Evolutionary conservation across 192 early-diverging fungal species (phyloP), one percentile per base, ranked within the genome.

Genomic region (Coemansia sp.): DNA sequence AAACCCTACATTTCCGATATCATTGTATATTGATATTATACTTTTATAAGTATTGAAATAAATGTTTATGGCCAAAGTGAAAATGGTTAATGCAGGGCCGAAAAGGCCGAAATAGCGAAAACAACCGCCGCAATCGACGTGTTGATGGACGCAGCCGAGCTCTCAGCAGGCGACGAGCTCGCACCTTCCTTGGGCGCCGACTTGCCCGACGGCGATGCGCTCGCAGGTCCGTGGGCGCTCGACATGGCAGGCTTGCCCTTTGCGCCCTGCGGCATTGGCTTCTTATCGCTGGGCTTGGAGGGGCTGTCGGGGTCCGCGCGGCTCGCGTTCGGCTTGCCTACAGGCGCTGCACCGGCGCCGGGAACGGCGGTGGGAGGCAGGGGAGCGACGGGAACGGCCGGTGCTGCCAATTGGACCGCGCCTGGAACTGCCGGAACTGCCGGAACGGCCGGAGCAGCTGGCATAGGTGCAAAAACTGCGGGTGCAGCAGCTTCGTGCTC

Each of bases 51-150:
- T 4, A 4, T 13, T n/a, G 16, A 45, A 45, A 45, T 41, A 41
- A n/a, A 45, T n/a, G 41, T 51, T 24, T 19, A 24, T 54, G 9
- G 14, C 52, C 11, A 54, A 54, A 35, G 19, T 4, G 18, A 9
- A 29, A 29, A 48, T 48, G 29, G 54, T 38, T 78, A 80, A 38
- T 62, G 45, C 43, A 74, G 50, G 29, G 77, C 77, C 48, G 77
- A 63, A 23, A 80, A 13, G 1, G 65, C 77, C 38, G 65, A 22
- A 48, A 74, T 27, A 16, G 77, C 77, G 48, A 80, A 27, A 11
- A 56, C 62, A 13, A 61, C 54, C 2, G 72, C 77, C 16, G 72
- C 72, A 19, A 74, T 22, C 23, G 77, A 74, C 2, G 51, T 45
- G 57, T 26, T 22, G 14, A 32, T 22, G 41, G 71, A 18, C 1